Conservation (phyloP, 225 moss, liverwort and hornwort species). For the Ulota crispa region DNA sequence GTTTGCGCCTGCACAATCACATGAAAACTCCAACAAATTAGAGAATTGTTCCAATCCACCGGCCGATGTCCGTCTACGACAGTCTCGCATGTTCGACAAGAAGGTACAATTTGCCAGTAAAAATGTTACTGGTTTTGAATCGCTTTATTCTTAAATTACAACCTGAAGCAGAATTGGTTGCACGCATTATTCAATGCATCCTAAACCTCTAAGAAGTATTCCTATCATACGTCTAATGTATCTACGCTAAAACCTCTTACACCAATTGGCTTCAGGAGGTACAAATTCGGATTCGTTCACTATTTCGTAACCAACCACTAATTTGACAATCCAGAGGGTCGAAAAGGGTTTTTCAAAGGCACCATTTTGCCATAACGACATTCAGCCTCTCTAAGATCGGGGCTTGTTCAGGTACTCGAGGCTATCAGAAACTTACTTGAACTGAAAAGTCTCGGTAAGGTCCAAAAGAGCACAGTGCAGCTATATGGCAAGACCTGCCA, state of each 20-base stretch:
- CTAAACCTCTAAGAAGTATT: not conserved
- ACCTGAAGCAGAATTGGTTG: conserved; percentile 4
- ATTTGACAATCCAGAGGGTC: conserved; percentile 8
- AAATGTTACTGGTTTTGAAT: not conserved
- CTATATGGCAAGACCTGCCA: conserved; percentile 21
- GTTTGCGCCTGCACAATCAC: not conserved
- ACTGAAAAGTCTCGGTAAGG: not conserved
- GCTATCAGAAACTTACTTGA: conserved; percentile 6
- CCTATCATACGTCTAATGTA: conserved; percentile 14
- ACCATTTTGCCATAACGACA: conserved; percentile 21
- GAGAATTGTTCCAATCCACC: not conserved
- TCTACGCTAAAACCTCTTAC: not conserved
- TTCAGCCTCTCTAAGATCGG: not conserved
- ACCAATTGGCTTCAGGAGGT: not conserved
- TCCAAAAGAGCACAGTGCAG: not conserved
- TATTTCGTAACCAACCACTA: not conserved
- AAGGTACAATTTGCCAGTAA: not conserved
- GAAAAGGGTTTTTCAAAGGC: not conserved
- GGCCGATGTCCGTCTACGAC: not conserved
- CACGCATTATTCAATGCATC: not conserved
- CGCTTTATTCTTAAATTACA: conserved; percentile 6
- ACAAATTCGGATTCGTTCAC: not conserved
- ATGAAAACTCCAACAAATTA: not conserved
- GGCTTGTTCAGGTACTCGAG: conserved; percentile 18
- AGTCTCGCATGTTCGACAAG: not conserved